Percentiles rank a stretch among this genome's conserved stretches.
Conservation (phyloP, 768 basidiomycete genomes). For the Pulveroboletus sp. region DNA sequence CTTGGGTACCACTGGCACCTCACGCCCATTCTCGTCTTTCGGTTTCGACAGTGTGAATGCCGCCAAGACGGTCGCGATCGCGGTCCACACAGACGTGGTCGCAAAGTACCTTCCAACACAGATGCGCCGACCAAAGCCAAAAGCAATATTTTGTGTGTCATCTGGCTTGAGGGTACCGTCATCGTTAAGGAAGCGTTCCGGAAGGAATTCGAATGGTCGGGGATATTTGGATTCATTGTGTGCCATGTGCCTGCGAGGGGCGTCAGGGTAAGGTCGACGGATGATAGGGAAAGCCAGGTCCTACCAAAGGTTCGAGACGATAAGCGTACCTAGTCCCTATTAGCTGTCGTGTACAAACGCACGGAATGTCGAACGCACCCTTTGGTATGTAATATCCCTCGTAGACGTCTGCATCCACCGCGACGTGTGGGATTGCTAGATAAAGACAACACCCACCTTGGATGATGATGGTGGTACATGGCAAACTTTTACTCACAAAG, state of each 20-base stretch:
- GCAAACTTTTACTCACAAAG: slow-evolving; percentile 4
- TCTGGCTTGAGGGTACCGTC: slow-evolving; percentile 3
- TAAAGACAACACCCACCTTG: background rate
- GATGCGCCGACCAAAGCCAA: slow-evolving; percentile 26
- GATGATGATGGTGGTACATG: background rate
- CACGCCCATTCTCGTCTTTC: slow-evolving; percentile 7
- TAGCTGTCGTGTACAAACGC: background rate
- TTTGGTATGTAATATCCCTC: slow-evolving; percentile 47
- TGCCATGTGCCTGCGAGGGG: slow-evolving; percentile 9
- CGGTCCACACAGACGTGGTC: slow-evolving; percentile 17
- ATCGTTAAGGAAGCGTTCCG: slow-evolving; percentile 36
- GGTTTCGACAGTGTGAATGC: slow-evolving; percentile 7
- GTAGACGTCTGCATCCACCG: slow-evolving; percentile 38
- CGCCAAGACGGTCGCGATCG: slow-evolving; percentile 11
- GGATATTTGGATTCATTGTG: slow-evolving; percentile 30
- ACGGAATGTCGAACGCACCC: slow-evolving; percentile 1
- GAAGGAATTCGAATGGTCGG: slow-evolving; percentile 12
- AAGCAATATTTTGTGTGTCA: slow-evolving; percentile 10
- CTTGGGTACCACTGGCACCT: slow-evolving; percentile 12
- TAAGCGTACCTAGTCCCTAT: slow-evolving; percentile 1
- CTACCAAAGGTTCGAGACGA: slow-evolving; percentile 12
- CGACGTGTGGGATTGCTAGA: slow-evolving; percentile 16
- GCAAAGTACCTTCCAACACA: slow-evolving; percentile 14
- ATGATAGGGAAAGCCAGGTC: background rate
- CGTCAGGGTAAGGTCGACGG: no score